phyloP scores from a whole-genome alignment of 2,329 filamentous ascomycete species.

The Nemania abortiva region DNA sequence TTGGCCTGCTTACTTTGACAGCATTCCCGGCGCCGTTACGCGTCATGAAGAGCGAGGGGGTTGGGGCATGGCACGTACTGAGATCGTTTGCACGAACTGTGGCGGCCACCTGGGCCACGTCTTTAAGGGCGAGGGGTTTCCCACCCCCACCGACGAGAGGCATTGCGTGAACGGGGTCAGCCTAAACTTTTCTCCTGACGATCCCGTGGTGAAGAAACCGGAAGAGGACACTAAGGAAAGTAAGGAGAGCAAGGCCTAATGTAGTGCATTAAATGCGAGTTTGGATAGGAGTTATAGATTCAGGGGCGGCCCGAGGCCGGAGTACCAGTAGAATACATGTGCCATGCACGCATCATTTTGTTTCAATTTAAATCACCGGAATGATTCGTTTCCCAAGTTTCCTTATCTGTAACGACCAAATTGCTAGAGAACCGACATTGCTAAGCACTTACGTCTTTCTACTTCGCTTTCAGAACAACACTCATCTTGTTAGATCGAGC shows the following conservation, averaged over 20 bases:
- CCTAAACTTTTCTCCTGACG: constrained; percentile 80
- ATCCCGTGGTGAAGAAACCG: constrained; percentile 64
- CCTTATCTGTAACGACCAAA: no score
- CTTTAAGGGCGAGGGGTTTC: constrained; percentile 88
- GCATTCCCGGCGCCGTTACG: constrained; percentile 88
- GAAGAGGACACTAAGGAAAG: constrained; percentile 52
- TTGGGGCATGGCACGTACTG: constrained; percentile 88
- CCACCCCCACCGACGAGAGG: constrained; percentile 91
- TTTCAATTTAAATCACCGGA: no score
- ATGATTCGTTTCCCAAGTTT: no score
- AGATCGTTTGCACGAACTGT: constrained; percentile 95
- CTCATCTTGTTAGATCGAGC: no score
- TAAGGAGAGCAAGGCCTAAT: constrained; percentile 56
- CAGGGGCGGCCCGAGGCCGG: no score
- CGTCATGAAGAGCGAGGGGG: constrained; percentile 79
- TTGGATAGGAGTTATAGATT: background rate
- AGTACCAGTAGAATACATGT: background rate
- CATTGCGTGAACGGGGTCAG: constrained; percentile 97
- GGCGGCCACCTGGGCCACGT: constrained; percentile 93
- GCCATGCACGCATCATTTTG: background rate
- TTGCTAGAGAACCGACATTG: no score
- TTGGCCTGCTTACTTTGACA: constrained; percentile 98
- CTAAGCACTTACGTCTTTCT: no score
- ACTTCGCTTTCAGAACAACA: no score
- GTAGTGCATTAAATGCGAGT: background rate